Evolutionary conservation across 176 grass and related monocot species (phyloP), one percentile per base, ranked within the genome.

Genomic region (Hordeum vulgare): DNA sequence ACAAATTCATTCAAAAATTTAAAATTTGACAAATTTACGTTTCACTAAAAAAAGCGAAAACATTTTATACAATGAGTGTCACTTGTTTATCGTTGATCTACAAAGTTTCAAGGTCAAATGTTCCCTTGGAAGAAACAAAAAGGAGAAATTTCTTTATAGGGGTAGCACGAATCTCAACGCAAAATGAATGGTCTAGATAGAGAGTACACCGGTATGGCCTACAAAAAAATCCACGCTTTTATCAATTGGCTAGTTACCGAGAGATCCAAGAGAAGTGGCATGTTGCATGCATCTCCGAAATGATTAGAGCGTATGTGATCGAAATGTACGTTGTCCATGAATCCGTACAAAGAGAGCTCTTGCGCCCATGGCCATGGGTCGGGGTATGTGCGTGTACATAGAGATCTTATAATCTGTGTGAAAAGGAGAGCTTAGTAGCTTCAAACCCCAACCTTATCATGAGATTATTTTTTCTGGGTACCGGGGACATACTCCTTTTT

Each of bases 361-460:
- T 78, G 47, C 8, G 66, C 66, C 74, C 49, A 70, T 77, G 77
- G 58, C 70, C 70, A 73, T 26, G 41, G 25, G 47, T 88, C 34
- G 78, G 71, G 53, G 28, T 74, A 37, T 77, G 86, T 88, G 86
- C 82, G 28, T 5, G 66, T 60, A 77, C 78, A 77, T 91, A 77
- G 84, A 83, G 88, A 88, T 91, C 86, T 88, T 78, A 85, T 25
- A 31, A 85, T 91, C 78, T 74, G 65, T 82, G 66, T 85, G 57
- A 88, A 88, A 91, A 91, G 86, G 61, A 82, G 86, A 84, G 77
- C 78, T 74, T 73, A 36, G 59, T 85, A 36, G 49, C 83, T 59
- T 88, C 18, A 78, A 77, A 73, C 60, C 78, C 79, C 85, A 85
- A 51, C 77, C 81, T 90, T 86, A 73, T 85, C 77, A n/a, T 28